phyloP scores from a whole-genome alignment of 495 filamentous ascomycete genomes.

The Penicillium bialowiezense region DNA sequence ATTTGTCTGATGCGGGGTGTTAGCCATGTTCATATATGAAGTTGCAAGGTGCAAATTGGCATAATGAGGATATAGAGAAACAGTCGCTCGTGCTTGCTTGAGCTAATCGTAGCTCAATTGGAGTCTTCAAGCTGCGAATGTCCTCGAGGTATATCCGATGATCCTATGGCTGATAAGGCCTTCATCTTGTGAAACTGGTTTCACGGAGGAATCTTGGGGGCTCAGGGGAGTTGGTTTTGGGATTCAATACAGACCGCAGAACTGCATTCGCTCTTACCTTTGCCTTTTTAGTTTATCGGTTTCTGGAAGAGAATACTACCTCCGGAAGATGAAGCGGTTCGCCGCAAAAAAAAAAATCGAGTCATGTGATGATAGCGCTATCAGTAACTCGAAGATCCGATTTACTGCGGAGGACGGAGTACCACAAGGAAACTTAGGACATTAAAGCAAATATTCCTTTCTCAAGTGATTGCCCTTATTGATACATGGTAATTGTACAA shows the following conservation, averaged over 20 bases:
- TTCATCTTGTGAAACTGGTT: too few relatives aligned
- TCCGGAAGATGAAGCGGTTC: slow-evolving; percentile 8
- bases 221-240: too few relatives aligned
- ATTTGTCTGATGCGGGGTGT: slow-evolving; percentile 6
- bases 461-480: not conserved
- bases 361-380: slow-evolving; percentile 25
- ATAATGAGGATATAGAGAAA: too few relatives aligned
- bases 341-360: slow-evolving; percentile 23
- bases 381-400: too few relatives aligned
- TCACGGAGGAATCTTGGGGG: too few relatives aligned
- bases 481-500: slow-evolving; percentile 4
- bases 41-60: not conserved
- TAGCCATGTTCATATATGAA: slow-evolving; percentile 1
- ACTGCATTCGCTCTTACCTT: slow-evolving; percentile 29
- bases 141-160: too few relatives aligned
- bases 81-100: too few relatives aligned
- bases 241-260: too few relatives aligned
- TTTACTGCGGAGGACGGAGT: too few relatives aligned
- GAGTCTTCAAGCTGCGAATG: too few relatives aligned
- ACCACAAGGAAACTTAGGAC: not conserved
- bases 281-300: slow-evolving; percentile 10
- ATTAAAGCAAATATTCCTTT: not conserved
- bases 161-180: too few relatives aligned
- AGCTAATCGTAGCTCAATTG: too few relatives aligned
- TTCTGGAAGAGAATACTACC: slow-evolving; percentile 5